phyloP scores from a whole-genome alignment of 306 rosid genomes.

The Canavalia gladiata region DNA sequence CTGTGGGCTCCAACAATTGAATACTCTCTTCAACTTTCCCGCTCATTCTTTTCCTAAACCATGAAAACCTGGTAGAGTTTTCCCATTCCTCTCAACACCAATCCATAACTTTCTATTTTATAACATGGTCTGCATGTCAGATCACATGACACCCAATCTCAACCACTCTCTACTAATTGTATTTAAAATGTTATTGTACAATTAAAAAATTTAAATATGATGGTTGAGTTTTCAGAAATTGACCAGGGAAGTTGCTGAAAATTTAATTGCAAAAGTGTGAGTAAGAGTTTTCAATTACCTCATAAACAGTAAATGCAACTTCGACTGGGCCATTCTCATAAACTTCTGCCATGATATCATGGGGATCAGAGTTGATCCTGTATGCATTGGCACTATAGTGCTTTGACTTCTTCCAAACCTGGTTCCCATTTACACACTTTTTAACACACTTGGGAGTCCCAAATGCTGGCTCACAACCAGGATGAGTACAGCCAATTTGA shows the following conservation, averaged over 20 bases:
- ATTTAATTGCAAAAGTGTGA: constrained; percentile 2
- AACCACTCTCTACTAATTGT: constrained; percentile 16
- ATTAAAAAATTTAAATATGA: constrained; percentile 1
- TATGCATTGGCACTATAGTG: constrained; percentile 81
- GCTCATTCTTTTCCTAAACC: constrained; percentile 17
- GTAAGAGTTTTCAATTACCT: constrained; percentile 65
- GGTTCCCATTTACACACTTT: constrained; percentile 77
- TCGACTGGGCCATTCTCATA: constrained; percentile 94
- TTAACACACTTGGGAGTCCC: constrained; percentile 79
- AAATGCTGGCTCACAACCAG: constrained; percentile 94
- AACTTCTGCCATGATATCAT: constrained; percentile 91
- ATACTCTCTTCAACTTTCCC: constrained; percentile 18
- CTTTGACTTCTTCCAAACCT: constrained; percentile 79
- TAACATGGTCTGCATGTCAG: neutral
- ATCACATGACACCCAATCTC: constrained; percentile 21
- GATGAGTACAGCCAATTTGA: constrained; percentile 89
- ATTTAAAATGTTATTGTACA: constrained; percentile 1
- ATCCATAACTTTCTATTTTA: neutral
- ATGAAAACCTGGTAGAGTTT: constrained; percentile 15
- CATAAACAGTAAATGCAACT: constrained; percentile 87
- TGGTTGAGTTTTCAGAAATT: neutral
- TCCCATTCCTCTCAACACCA: constrained; percentile 31
- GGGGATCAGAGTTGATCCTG: constrained; percentile 63
- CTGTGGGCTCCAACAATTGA: neutral
- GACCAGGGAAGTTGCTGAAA: constrained; percentile 37